Evolutionary conservation across 2,329 filamentous ascomycete species (phyloP).

Genomic region (Nothomitra cinnamomea): DNA sequence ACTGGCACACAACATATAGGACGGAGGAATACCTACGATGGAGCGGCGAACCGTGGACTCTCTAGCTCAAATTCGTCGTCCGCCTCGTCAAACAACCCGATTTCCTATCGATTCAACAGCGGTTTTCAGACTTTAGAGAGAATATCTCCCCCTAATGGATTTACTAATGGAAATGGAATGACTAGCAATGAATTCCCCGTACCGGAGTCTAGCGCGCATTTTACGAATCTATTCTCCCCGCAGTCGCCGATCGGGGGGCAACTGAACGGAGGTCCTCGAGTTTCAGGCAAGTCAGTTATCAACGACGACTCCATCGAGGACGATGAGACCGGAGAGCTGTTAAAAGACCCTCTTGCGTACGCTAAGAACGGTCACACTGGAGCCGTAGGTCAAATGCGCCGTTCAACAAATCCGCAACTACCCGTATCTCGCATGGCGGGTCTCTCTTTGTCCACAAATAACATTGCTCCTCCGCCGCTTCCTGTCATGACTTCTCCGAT

Average conservation of each 20-base stretch:
- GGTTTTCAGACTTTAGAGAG: conserved; percentile 44
- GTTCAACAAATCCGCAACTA: conserved; percentile 54
- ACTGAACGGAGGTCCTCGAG: conserved; percentile 24
- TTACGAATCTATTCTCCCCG: conserved; percentile 51
- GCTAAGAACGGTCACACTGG: conserved; percentile 46
- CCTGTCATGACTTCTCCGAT: conserved; percentile 33
- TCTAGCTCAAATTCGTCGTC: conserved; percentile 26
- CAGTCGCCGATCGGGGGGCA: conserved; percentile 45
- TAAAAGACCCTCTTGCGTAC: conserved; percentile 55
- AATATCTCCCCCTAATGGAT: conserved; percentile 35
- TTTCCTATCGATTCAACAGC: conserved; percentile 41
- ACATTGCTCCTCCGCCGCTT: conserved; percentile 35
- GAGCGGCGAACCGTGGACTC: conserved; percentile 28
- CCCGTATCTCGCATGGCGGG: conserved; percentile 50
- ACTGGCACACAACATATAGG: conserved; percentile 20
- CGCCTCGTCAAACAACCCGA: conserved; percentile 29
- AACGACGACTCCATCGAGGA: conserved; percentile 49
- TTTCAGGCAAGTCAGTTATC: conserved; percentile 55
- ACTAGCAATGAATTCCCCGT: conserved; percentile 44
- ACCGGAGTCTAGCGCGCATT: conserved; percentile 34
- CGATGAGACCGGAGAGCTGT: conserved; percentile 54
- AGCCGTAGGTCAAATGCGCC: conserved; percentile 37
- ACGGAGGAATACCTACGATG: conserved; percentile 35
- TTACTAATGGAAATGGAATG: conserved; percentile 19
- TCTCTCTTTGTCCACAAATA: conserved; percentile 52